Evolutionary conservation across 2,329 filamentous ascomycete genomes (phyloP).

Genomic region (Alternaria gaisen): DNA sequence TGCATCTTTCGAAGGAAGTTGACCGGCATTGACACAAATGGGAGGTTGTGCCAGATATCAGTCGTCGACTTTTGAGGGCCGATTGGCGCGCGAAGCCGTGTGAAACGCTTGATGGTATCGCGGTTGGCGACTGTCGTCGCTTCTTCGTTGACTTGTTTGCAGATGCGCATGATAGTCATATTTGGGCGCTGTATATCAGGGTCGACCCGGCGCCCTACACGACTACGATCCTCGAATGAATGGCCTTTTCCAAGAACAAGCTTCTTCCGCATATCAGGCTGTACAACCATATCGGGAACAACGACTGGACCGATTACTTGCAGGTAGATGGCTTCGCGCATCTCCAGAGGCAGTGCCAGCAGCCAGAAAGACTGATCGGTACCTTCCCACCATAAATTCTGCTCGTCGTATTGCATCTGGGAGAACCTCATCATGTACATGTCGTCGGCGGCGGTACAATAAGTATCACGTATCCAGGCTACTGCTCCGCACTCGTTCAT

Average conservation of each 20-base stretch:
- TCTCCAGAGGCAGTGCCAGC: slow-evolving; percentile 21
- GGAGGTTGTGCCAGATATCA: neutral
- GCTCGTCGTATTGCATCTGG: slow-evolving; percentile 22
- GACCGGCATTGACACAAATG: neutral
- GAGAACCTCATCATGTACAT: slow-evolving; percentile 13
- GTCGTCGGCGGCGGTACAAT: slow-evolving; percentile 15
- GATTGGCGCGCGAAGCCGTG: neutral
- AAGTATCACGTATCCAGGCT: slow-evolving; percentile 21
- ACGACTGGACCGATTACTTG: slow-evolving; percentile 21
- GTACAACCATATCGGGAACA: slow-evolving; percentile 12
- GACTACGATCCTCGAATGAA: neutral
- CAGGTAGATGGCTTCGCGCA: slow-evolving; percentile 23
- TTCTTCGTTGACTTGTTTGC: slow-evolving; percentile 15
- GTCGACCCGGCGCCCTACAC: slow-evolving; percentile 12
- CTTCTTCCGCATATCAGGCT: neutral
- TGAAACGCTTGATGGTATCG: slow-evolving; percentile 18
- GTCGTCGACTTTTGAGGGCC: neutral
- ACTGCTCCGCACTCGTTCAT: neutral
- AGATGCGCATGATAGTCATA: slow-evolving; percentile 18
- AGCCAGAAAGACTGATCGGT: slow-evolving; percentile 23
- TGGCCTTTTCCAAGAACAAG: slow-evolving; percentile 17
- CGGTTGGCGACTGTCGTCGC: slow-evolving; percentile 5
- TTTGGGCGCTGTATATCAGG: slow-evolving; percentile 21
- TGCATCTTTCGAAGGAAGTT: slow-evolving; percentile 20
- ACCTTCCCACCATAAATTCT: slow-evolving; percentile 22